Percentiles rank a stretch among this genome's conserved stretches.
Evolutionary conservation across 2,329 filamentous ascomycete genomes (phyloP).

Genomic region (Tolypocladium tropicale): DNA sequence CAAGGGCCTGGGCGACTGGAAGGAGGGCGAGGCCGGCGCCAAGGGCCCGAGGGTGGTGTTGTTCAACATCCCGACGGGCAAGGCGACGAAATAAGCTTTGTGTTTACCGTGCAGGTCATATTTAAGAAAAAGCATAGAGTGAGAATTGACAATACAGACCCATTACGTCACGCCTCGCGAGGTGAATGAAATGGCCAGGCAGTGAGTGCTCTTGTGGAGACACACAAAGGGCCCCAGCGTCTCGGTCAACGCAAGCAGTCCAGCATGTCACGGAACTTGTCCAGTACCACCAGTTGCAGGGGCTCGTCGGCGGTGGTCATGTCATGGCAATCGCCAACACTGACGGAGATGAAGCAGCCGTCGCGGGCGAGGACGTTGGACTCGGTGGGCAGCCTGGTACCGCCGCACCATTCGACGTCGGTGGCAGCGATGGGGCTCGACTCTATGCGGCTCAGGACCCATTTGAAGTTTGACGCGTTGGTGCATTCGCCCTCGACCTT

Average conservation of each 20-base stretch:
- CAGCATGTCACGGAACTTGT: constrained; percentile 14
- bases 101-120: too few species aligned
- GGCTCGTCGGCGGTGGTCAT: constrained; percentile 41
- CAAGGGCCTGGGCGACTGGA: constrained; percentile 41
- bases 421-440: constrained; percentile 37
- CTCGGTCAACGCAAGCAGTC: neutral
- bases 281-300: constrained; percentile 18
- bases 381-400: constrained; percentile 48
- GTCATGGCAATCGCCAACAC: constrained; percentile 47
- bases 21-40: constrained; percentile 36
- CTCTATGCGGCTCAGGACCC: constrained; percentile 53
- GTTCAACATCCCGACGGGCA: constrained; percentile 47
- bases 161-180: neutral
- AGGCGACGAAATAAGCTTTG: constrained; percentile 11
- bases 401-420: constrained; percentile 50
- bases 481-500: constrained; percentile 39
- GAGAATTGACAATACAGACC: neutral
- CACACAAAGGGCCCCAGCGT: too few species aligned
- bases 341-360: constrained; percentile 54
- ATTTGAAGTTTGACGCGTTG: constrained; percentile 45
- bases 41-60: constrained; percentile 41
- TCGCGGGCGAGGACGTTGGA: constrained; percentile 34
- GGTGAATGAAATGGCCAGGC: too few species aligned
- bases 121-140: neutral
- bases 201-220: too few species aligned